Evolutionary conservation across 495 filamentous ascomycete genomes (phyloP), one percentile per base, ranked within the genome.

Genomic region (Friedmanniomyces simplex): DNA sequence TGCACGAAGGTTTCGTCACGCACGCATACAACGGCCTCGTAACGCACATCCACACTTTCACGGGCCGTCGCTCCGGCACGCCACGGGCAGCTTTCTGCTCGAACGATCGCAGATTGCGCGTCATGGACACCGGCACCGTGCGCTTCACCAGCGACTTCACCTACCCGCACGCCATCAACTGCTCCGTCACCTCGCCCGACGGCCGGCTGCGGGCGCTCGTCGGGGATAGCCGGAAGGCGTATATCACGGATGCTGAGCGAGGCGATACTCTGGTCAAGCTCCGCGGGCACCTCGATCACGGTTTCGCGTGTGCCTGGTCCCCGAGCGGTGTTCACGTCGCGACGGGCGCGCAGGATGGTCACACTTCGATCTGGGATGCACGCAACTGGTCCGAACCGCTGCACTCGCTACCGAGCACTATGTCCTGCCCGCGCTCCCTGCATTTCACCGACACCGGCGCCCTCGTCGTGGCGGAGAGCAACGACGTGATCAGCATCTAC

Each of bases 231-330:
- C 71, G 72, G 0, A 72, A 79, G 42, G 77, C 80, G 11, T 73
- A 79, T 61, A 74, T 88, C 59, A 79, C 82, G 18, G 77, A 85
- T 68, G 81, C 84, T 2, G 82, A 85, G 54, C 77, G 73, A 1
- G 84, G 84, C 7, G 68, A 73, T 50, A 70, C 70, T 0, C 71
- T 85, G 12, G 74, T 78, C 46, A 73, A 72, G 0, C 77, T 96
- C 2, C 69, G 72, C 3, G 83, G 83, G 3, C 91, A 96, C 66
- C 77, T 74, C 22, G 90, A 96, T 67, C 91, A 77, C 62, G 89
- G 85, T 48, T 96, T 96, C 60, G 88, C 91, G 2, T 91, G 87
- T 63, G 90, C 85, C 61, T 97, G 91, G 91, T 83, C 89, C 5
- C 85, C 87, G 21, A 87, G 96, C 69, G 90, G 91, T 55, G 83